Base-by-base conservation (phyloP, 129 eudicot species). In the Pittosporum tobira region DNA sequence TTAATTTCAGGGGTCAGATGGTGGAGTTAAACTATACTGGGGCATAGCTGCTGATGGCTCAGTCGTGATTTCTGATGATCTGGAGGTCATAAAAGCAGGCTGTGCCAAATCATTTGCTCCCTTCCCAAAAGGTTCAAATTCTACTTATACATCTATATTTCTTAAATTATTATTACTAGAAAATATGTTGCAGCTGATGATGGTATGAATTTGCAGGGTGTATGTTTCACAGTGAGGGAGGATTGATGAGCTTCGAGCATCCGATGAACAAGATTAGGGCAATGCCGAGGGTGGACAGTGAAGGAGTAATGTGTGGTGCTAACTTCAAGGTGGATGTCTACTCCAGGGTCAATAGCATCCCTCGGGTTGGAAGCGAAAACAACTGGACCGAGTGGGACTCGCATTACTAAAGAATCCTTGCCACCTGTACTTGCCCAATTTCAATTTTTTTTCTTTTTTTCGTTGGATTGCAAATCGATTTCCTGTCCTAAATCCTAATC, bases 221-320 rank as follows among this genome's bases (percentile, higher is more conserved):
- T 72, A 83, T 91, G 70, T 91, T 86, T 58, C 96, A 86, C 64
- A 91, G 98, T 57, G 98, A 91, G 58, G 79, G 84, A 11, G 98
- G 98, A n/a, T 65, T 91, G 31, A 83, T 80, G 98, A 91, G 94
- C 73, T 91, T 84, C 51, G 98, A 91, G 88, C 98, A 91, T 67
- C 98, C 98, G 21, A 86, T 83, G 95, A 73, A 86, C 80, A 91
- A 76, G 85, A 74, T 91, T 55, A 86, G 57, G 71, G 89, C 98
- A 50, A 81, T 91, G 98, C 98, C 96, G 14, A 83, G 98, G 71
- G 83, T 91, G 23, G 98, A 91, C 25, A 86, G 98, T 58, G 94
- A 91, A 79, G 98, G 98, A 1, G 94, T 59, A 0, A 78, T 91
- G 77, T 91, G 98, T 76, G 98, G 98, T 30, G 85, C 98, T 22